Conservation (phyloP, 2,329 filamentous ascomycete species). For the Aspergillus ochraceoroseus region DNA sequence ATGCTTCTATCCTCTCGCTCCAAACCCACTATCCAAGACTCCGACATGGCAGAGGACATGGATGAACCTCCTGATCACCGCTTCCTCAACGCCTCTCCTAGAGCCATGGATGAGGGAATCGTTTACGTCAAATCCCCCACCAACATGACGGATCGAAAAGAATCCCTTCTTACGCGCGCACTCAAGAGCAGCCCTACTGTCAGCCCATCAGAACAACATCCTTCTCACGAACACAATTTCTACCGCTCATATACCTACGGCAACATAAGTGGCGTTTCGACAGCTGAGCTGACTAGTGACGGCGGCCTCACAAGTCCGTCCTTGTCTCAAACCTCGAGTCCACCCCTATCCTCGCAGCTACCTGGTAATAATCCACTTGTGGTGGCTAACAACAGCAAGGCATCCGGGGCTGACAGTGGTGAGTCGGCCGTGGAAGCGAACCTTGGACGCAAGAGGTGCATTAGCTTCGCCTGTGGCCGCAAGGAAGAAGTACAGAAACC, state of each 20-base stretch:
- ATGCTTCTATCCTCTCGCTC: constrained; percentile 44
- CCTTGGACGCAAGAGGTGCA: constrained; percentile 75
- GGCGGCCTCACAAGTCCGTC: constrained; percentile 85
- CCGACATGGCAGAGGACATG: constrained; percentile 67
- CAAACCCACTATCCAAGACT: constrained; percentile 44
- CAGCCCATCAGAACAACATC: constrained; percentile 32
- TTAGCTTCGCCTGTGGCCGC: constrained; percentile 81
- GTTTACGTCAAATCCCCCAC: constrained; percentile 48
- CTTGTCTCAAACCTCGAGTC: constrained; percentile 82
- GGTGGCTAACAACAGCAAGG: constrained; percentile 20
- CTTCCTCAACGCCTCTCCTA: constrained; percentile 27
- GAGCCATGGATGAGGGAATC: constrained; percentile 28
- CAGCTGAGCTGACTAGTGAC: constrained; percentile 90
- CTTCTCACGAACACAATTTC: constrained; percentile 52
- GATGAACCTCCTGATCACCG: constrained; percentile 78
- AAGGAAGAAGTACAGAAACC: constrained; percentile 50
- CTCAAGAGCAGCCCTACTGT: constrained; percentile 63
- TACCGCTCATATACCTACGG: constrained; percentile 57
- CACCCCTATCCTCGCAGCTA: constrained; percentile 58
- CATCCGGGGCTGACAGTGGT: constrained; percentile 34
- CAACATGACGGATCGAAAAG: constrained; percentile 54
- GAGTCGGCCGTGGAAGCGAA: constrained; percentile 60
- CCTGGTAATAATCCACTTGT: constrained; percentile 24
- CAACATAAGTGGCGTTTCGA: constrained; percentile 74
- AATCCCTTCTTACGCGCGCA: constrained; percentile 83